Conservation (phyloP, 2,329 filamentous ascomycete genomes). For the Penicillium sp. region DNA sequence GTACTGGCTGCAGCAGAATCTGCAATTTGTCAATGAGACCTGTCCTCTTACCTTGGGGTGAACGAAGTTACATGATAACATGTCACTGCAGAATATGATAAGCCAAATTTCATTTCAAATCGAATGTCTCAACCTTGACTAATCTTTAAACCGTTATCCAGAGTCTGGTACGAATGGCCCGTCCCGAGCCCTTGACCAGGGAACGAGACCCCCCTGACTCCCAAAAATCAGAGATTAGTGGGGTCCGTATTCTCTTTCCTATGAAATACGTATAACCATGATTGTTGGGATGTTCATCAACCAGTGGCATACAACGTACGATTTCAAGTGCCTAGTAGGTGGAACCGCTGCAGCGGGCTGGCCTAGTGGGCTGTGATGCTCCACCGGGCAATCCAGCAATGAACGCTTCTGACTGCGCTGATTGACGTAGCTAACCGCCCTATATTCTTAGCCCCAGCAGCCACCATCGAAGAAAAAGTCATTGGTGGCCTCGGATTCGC, state of each 20-base stretch:
- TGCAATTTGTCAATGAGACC: not conserved
- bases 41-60: not conserved
- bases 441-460: conserved; percentile 7
- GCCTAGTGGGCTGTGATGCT: conserved; percentile 15
- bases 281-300: not conserved
- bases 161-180: conserved; percentile 31
- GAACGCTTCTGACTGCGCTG: conserved; percentile 3
- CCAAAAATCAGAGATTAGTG: not conserved
- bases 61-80: not conserved
- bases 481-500: conserved; percentile 13
- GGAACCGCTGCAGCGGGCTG: conserved; percentile 12
- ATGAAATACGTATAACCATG: not conserved
- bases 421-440: conserved; percentile 12
- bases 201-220: conserved; percentile 2
- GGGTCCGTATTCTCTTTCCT: not conserved
- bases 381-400: conserved; percentile 15
- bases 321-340: not conserved
- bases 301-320: conserved; percentile 1
- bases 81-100: not conserved
- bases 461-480: conserved; percentile 13
- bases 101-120: no score
- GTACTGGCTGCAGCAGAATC: not conserved
- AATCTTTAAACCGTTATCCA: conserved; percentile 12
- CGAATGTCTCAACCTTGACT: not conserved
- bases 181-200: conserved; percentile 23